Evolutionary conservation across 108 stramenopile species (phyloP).

Genomic region (Stephanodiscus minutulus): DNA sequence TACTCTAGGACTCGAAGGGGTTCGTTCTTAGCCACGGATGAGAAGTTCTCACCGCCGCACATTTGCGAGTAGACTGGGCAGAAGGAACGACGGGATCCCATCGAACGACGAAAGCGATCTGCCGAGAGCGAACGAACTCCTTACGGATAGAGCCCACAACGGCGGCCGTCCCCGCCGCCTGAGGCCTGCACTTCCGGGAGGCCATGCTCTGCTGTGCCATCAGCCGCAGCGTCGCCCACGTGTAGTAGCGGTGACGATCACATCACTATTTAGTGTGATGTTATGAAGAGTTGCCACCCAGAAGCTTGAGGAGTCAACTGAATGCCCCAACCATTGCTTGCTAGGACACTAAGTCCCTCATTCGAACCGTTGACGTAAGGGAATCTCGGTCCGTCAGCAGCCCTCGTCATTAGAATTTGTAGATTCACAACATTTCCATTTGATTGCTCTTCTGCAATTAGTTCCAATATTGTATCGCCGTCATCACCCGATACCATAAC

Average conservation of each 20-base stretch:
- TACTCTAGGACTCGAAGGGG: too few species aligned
- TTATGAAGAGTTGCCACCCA: slow-evolving; percentile 70
- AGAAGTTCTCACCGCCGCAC: slow-evolving; percentile 4
- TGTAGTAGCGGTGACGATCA: too few species aligned
- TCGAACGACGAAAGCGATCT: not conserved
- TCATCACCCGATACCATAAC: slow-evolving; percentile 71
- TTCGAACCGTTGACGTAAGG: slow-evolving; percentile 44
- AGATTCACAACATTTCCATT: slow-evolving; percentile 15
- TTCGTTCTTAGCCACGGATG: too few species aligned
- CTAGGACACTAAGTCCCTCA: slow-evolving; percentile 51
- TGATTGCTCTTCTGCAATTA: slow-evolving; percentile 9
- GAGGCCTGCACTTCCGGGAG: slow-evolving; percentile 75
- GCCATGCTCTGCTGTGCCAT: slow-evolving; percentile 91
- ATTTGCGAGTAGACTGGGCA: slow-evolving; percentile 7
- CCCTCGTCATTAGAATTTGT: slow-evolving; percentile 23
- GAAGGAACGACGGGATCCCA: not conserved
- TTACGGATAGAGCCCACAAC: slow-evolving; percentile 9
- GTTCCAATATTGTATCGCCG: slow-evolving; percentile 50
- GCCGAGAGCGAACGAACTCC: slow-evolving; percentile 1
- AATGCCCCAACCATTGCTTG: slow-evolving; percentile 68
- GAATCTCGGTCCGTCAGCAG: slow-evolving; percentile 16
- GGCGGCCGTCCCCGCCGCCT: slow-evolving; percentile 33
- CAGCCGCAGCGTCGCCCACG: slow-evolving; percentile 87
- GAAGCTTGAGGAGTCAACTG: slow-evolving; percentile 46
- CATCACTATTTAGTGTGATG: slow-evolving; percentile 27